Evolutionary conservation across 169 alveolate genomes (phyloP), one percentile per base, ranked within the genome.

Genomic region (Eimeria brunetti): DNA sequence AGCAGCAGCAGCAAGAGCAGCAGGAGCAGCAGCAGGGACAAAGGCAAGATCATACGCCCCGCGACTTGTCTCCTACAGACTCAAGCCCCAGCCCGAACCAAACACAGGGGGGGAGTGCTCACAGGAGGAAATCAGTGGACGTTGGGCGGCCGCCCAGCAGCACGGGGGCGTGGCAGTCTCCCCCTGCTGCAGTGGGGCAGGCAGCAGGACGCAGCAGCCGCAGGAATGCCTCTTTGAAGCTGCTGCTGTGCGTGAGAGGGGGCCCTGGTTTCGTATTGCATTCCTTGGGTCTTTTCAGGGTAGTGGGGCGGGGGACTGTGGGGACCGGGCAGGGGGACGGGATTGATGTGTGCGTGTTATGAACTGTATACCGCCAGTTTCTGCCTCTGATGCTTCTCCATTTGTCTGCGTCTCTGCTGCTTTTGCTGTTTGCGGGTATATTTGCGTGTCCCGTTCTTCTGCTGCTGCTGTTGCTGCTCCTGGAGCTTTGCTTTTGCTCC

Each of bases 1-100:
- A 71, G 83, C 83, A 71, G 83, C 83, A 71, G 83, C 30, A 36
- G 30, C 56, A 71, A 51, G n/a, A 71, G 83, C 83, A 36, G 83
- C 83, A 36, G 83, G 53, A 69, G 46, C 80, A n/a, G 80, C 80
- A 69, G 80, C 80, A 69, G 80, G 46, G 33, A 53, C 51, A 36
- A 20, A 41, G 30, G 88, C 88, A 78, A 44, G 64, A 78, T 27
- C 88, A 18, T 27, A 9, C 49, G 64, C 67, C 62, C 11, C 88
- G 38, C 38, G 41, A 78, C 1, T 44, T 46, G 88, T 7, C 38
- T 36, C 60, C 33, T 44, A 67, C 67, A 41, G 88, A 44, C 7
- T 0, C 83, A 8, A 18, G 83, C 56, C 83, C 11, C 46, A 73
- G 83, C 16, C 83, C 56, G 7, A 11, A 38, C 0, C 56, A 33